Conservation (phyloP, 2,329 filamentous ascomycete species). For the Drechslerella dactyloides region DNA sequence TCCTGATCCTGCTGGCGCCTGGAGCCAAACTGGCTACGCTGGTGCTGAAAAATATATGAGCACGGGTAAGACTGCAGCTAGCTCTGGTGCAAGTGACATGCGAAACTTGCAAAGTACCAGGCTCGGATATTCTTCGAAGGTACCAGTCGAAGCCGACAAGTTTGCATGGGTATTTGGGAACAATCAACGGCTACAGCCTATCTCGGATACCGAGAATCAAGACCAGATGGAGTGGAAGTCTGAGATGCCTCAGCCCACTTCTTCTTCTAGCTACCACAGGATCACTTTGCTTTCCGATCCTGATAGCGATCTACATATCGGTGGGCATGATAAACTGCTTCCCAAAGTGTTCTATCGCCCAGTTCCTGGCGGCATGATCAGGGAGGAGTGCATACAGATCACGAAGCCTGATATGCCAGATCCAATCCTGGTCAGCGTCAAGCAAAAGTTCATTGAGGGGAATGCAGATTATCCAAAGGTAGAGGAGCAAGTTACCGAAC, state of each 20-base stretch:
- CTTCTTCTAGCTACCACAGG: too few species aligned
- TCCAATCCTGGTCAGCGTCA: conserved; percentile 25
- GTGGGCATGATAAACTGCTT: conserved; percentile 7
- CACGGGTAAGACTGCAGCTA: too few species aligned
- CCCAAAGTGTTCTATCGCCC: conserved; percentile 7
- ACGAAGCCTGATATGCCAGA: background rate
- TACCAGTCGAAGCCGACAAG: too few species aligned
- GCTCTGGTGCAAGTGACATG: too few species aligned
- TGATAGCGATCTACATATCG: conserved; percentile 1
- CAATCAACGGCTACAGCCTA: too few species aligned
- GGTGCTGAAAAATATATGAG: conserved; percentile 4
- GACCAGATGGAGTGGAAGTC: too few species aligned
- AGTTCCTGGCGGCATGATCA: conserved; percentile 4
- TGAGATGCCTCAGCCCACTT: too few species aligned
- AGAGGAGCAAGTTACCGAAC: background rate
- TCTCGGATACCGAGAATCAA: too few species aligned
- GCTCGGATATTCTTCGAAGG: too few species aligned
- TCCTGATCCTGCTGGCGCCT: background rate
- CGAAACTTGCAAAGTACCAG: too few species aligned
- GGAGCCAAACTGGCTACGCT: background rate
- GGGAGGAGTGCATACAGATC: conserved; percentile 32
- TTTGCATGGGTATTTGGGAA: too few species aligned
- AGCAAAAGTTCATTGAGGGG: conserved; percentile 9
- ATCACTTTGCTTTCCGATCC: too few species aligned
- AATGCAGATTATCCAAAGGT: background rate